Evolutionary conservation across 179 eudicot species (phyloP).

Genomic region (Silene vulgaris): DNA sequence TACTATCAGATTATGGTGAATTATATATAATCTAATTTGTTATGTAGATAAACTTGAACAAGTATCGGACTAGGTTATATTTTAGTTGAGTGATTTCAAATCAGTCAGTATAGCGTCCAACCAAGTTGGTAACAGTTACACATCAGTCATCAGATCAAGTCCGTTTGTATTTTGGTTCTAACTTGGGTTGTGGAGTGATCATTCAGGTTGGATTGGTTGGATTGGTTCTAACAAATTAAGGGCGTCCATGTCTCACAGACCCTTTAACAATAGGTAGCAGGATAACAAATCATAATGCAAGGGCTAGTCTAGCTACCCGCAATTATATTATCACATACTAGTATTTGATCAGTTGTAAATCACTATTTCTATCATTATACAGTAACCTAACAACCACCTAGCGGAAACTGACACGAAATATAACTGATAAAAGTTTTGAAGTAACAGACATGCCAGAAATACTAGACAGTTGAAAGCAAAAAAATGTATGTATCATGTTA

Average conservation of each 20-base stretch:
- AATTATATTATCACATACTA: background rate
- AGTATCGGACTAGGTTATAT: no score
- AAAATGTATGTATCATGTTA: background rate
- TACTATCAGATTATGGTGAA: no score
- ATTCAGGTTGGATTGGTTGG: background rate
- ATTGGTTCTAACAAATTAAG: no score
- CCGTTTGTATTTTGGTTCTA: background rate
- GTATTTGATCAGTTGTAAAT: background rate
- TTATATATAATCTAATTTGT: no score
- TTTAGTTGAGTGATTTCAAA: no score
- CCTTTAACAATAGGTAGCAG: background rate
- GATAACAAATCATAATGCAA: background rate
- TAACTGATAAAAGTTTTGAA: background rate
- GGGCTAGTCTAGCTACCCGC: background rate
- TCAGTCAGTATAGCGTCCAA: no score
- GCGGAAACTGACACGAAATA: background rate
- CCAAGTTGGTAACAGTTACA: no score
- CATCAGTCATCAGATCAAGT: background rate
- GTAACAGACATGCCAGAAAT: background rate
- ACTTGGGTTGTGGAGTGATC: background rate
- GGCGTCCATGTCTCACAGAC: no score
- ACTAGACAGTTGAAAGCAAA: background rate
- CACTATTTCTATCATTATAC: background rate
- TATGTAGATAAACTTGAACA: no score
- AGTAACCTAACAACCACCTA: background rate